A percentile compares a stretch with the other conserved stretches of the same genome.
Evolutionary conservation across 768 basidiomycete genomes (phyloP).

Genomic region (Imleria badia): DNA sequence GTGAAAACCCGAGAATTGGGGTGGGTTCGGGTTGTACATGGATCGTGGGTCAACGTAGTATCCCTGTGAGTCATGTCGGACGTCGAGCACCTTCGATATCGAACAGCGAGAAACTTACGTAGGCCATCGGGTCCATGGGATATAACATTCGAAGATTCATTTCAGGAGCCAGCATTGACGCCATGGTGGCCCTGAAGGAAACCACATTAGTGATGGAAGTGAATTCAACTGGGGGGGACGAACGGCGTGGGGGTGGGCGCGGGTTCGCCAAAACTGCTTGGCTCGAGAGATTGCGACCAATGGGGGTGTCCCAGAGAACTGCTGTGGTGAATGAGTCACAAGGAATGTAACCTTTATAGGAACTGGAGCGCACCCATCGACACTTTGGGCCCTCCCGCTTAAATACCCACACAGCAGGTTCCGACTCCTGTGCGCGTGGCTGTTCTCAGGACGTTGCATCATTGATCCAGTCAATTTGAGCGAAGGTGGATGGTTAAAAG

Average conservation of each 20-base stretch:
- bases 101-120: conserved; percentile 8
- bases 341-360: conserved; percentile 12
- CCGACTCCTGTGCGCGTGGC: conserved; percentile 19
- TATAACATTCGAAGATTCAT: not conserved
- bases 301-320: not conserved
- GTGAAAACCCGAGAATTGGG: not conserved
- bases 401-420: conserved; percentile 17
- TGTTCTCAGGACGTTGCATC: conserved; percentile 10
- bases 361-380: conserved; percentile 10
- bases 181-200: conserved; percentile 7
- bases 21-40: not conserved
- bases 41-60: not conserved
- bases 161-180: not conserved
- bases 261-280: not conserved
- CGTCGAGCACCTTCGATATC: not conserved
- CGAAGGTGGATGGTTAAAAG: not conserved
- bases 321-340: conserved; percentile 14
- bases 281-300: not conserved
- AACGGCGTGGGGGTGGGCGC: not conserved
- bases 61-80: conserved; percentile 6
- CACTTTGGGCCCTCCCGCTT: not conserved
- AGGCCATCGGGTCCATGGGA: not conserved
- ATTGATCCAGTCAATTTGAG: not conserved
- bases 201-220: not conserved
- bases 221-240: not conserved